A percentile compares a stretch with the other conserved stretches of the same genome.
Evolutionary conservation across 2,329 filamentous ascomycete species (phyloP).

Genomic region (Neonectria ditissima): DNA sequence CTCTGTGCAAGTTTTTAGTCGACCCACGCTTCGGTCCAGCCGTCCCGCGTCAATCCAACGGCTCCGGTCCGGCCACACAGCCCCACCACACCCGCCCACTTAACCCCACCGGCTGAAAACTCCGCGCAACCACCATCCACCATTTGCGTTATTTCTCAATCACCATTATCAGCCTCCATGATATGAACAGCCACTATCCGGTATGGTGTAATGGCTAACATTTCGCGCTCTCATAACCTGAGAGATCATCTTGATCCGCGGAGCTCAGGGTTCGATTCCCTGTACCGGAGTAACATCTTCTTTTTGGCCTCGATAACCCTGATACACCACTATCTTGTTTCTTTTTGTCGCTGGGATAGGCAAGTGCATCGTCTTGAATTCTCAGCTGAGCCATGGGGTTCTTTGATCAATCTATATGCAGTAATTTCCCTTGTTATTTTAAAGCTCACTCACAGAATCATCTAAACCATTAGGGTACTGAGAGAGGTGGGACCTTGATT

Average conservation of each 20-base stretch:
- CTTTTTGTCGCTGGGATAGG: neutral
- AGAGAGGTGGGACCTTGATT: neutral
- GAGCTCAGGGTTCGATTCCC: constrained; percentile 47
- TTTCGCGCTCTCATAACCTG: constrained; percentile 40
- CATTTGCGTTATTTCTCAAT: neutral
- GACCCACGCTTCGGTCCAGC: neutral
- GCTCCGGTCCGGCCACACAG: neutral
- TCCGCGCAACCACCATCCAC: neutral
- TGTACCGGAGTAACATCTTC: constrained; percentile 39
- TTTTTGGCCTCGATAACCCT: constrained; percentile 1
- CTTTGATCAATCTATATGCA: too few species aligned
- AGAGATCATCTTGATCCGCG: constrained; percentile 37
- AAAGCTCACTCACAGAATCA: neutral
- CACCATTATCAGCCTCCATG: neutral
- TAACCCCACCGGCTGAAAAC: neutral
- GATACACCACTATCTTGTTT: neutral
- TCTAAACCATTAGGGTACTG: neutral
- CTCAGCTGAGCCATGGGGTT: too few species aligned
- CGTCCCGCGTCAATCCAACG: too few species aligned
- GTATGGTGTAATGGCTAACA: constrained; percentile 47
- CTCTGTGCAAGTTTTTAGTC: neutral
- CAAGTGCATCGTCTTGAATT: neutral
- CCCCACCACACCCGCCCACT: constrained; percentile 3
- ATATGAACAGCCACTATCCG: constrained; percentile 31
- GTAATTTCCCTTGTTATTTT: neutral